A percentile compares a stretch with the other conserved stretches of the same genome.
These are phyloP conservation scores for Xylaria sp. DNA, from an alignment of 2,329 filamentous ascomycete species.

Conservation along the genomic window DNA sequence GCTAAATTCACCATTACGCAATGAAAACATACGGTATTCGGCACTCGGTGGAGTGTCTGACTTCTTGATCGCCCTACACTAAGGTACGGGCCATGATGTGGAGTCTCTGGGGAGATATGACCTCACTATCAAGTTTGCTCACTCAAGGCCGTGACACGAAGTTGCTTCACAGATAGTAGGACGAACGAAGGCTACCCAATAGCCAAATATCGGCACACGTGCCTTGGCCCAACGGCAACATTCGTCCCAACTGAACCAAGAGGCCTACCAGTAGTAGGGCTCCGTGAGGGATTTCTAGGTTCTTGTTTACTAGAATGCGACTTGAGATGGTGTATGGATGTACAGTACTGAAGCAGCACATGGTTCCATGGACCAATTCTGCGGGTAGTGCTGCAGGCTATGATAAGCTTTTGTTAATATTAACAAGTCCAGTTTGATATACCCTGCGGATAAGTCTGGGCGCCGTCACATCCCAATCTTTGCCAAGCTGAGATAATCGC, in stretches of 20 bases:
- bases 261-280: conserved; percentile 18
- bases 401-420: conserved; percentile 36
- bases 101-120: conserved; percentile 26
- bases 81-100: conserved; percentile 17
- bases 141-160: conserved; percentile 6
- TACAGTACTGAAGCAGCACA: conserved; percentile 20
- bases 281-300: conserved; percentile 34
- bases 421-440: conserved; percentile 20
- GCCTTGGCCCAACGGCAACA: conserved; percentile 30
- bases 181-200: conserved; percentile 20
- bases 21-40: conserved; percentile 5
- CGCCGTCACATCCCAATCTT: conserved; percentile 5
- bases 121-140: conserved; percentile 12
- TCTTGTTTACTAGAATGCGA: conserved; percentile 16
- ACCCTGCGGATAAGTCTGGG: conserved; percentile 5
- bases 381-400: not conserved
- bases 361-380: conserved; percentile 1
- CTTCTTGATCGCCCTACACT: conserved; percentile 16
- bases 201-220: conserved; percentile 38
- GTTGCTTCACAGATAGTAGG: conserved; percentile 7
- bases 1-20: conserved; percentile 13
- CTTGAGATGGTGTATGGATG: conserved; percentile 26
- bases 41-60: conserved; percentile 14
- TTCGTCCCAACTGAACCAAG: conserved; percentile 30
- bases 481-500: conserved; percentile 9